These are phyloP conservation scores for Hypoxylon subgilvum DNA, from an alignment of 495 filamentous ascomycete species.

Conservation along the genomic window DNA sequence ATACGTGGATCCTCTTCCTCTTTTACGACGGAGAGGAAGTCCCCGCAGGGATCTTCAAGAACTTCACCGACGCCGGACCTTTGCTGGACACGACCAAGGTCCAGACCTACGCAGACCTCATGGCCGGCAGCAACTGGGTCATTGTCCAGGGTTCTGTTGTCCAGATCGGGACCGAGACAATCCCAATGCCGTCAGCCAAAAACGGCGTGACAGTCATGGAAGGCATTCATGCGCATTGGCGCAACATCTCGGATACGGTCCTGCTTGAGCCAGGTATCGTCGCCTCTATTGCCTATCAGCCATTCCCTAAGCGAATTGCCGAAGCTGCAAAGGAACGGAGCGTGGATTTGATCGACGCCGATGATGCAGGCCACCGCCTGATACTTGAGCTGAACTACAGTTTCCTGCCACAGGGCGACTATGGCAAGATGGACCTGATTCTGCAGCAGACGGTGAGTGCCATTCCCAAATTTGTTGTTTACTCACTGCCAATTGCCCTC, in stretches of 20 bases:
- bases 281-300: conserved; percentile 61
- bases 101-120: conserved; percentile 36
- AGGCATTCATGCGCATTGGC: conserved; percentile 57
- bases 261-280: conserved; percentile 51
- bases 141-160: conserved; percentile 39
- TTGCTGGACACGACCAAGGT: conserved; percentile 31
- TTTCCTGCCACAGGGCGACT: conserved; percentile 45
- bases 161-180: conserved; percentile 60
- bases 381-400: conserved; percentile 62
- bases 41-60: conserved; percentile 60
- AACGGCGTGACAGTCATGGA: conserved; percentile 53
- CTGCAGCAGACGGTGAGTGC: conserved; percentile 45
- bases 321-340: conserved; percentile 54
- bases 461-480: background rate
- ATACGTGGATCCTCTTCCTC: conserved; percentile 65
- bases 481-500: too few species aligned
- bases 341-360: conserved; percentile 58
- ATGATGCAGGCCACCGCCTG: conserved; percentile 57
- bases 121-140: conserved; percentile 42
- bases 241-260: conserved; percentile 45
- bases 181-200: conserved; percentile 49
- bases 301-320: conserved; percentile 56
- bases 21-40: conserved; percentile 65
- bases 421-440: conserved; percentile 53
- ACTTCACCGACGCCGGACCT: conserved; percentile 52